Base-by-base conservation (phyloP, 179 eudicot genomes). In the Beta corolliflora region DNA sequence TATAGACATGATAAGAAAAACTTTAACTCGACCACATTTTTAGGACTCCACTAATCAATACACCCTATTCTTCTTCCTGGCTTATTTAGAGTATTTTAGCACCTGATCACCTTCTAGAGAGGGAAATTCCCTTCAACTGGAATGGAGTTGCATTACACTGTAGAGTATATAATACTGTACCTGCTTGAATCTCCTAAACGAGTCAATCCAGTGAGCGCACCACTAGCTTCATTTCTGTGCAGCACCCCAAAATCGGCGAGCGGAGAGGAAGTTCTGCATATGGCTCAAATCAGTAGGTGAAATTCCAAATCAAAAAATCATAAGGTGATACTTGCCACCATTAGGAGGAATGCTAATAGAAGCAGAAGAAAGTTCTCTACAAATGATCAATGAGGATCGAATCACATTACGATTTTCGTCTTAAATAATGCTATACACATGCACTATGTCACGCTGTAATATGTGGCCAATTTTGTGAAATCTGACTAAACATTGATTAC, bases 101-200 rank as follows among this genome's bases (percentile, higher is more conserved):
- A 29, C 61, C 19, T 15, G 15, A 78, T 41, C 44, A 68, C 69
- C 66, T 70, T 41, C 19, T 25, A 25, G 1, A 65, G 69, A 25
- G 69, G 29, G 69, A 64, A 12, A 11, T 65, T 65, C 18, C 18
- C 53, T 48, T 48, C 10, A 2, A 46, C 9, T 21, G 13, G 21
- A 48, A 73, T 5, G 36, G 56, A 53, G 29, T 46, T 25, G 73
- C 79, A 67, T 12, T 5, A 13, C n/a, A 80, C 14, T n/a, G 3
- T 71, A 54, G 19, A 45, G 41, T 48, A 29, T 54, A 73, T 25
- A 25, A 12, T 58, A 78, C 19, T 66, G 16, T 89, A 95, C 99
- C 98, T 96, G 98, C 90, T 96, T 98, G 81, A 96, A 96, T 85
- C 99, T 89, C 87, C 99, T 88, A 31, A 96, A 88, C 98, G 99